Conservation (phyloP, 164 flowering plant genomes). For the Dillenia suffruticosa region DNA sequence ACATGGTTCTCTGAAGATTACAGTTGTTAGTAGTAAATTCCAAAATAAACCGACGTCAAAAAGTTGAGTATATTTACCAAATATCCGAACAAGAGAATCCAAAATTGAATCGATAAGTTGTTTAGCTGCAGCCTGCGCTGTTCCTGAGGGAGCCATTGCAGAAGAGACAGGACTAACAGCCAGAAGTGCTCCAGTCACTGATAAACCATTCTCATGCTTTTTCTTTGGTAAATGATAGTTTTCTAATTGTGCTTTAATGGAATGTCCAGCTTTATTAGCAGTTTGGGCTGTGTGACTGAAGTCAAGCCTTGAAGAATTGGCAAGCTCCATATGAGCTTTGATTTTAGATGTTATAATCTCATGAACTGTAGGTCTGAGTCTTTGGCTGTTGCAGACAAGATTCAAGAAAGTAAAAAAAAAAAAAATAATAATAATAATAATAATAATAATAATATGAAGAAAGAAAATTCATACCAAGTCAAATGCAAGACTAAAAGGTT, state of each 20-base stretch:
- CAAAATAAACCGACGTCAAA: background rate
- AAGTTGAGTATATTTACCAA: conserved; percentile 41
- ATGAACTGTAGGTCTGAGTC: conserved; percentile 87
- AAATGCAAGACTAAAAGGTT: no score
- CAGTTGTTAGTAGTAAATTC: background rate
- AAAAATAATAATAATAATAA: no score
- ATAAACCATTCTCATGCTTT: conserved; percentile 68
- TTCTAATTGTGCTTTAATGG: conserved; percentile 57
- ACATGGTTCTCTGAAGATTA: conserved; percentile 83
- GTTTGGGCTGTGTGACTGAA: conserved; percentile 38
- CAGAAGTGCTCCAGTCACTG: conserved; percentile 48
- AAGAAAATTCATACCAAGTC: no score
- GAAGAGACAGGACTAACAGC: conserved; percentile 95
- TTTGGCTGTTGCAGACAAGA: conserved; percentile 55
- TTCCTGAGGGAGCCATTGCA: conserved; percentile 86
- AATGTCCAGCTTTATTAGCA: conserved; percentile 39
- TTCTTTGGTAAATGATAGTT: conserved; percentile 61
- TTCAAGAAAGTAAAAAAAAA: background rate
- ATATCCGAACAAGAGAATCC: conserved; percentile 65
- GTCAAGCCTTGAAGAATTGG: conserved; percentile 46
- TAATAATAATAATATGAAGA: no score
- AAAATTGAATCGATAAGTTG: conserved; percentile 85
- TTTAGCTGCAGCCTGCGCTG: conserved; percentile 80
- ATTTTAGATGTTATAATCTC: conserved; percentile 86
- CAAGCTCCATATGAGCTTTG: conserved; percentile 56